phyloP scores from a whole-genome alignment of 1,284 basidiomycete species.

The Cryptococcus sp. region DNA sequence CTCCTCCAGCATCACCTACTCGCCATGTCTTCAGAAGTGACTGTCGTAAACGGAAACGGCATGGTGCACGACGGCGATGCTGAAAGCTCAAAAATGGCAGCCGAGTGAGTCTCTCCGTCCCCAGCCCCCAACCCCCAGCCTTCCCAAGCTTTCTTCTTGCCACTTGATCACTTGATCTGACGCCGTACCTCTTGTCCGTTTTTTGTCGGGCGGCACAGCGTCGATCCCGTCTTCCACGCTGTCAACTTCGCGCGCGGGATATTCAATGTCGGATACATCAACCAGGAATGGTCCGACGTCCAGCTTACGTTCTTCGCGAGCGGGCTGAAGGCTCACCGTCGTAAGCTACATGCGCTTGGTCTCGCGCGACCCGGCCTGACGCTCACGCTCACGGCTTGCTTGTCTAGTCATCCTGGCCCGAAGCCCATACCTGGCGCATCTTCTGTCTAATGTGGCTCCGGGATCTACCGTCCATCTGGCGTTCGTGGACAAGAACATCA shows the following conservation, averaged over 20 bases:
- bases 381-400: background rate
- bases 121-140: background rate
- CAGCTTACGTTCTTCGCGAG: constrained; percentile 38
- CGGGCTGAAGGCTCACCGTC: constrained; percentile 40
- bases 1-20: constrained; percentile 4
- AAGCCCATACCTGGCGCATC: constrained; percentile 76
- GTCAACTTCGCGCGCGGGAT: constrained; percentile 26
- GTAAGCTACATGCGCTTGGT: constrained; percentile 26
- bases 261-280: constrained; percentile 39
- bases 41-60: constrained; percentile 4
- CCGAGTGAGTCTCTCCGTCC: constrained; percentile 1
- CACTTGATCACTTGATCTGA: background rate
- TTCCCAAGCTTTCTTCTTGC: background rate
- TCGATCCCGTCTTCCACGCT: constrained; percentile 23
- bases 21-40: constrained; percentile 1
- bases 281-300: constrained; percentile 42
- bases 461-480: constrained; percentile 67
- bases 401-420: constrained; percentile 72
- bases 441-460: constrained; percentile 63
- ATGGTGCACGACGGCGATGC: constrained; percentile 12
- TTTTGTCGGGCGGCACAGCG: background rate
- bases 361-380: background rate
- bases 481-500: constrained; percentile 71
- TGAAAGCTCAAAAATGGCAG: constrained; percentile 24
- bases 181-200: background rate